Evolutionary conservation across 2,329 filamentous ascomycete genomes (phyloP), one percentile per base, ranked within the genome.

Genomic region (Aureobasidium sp.): DNA sequence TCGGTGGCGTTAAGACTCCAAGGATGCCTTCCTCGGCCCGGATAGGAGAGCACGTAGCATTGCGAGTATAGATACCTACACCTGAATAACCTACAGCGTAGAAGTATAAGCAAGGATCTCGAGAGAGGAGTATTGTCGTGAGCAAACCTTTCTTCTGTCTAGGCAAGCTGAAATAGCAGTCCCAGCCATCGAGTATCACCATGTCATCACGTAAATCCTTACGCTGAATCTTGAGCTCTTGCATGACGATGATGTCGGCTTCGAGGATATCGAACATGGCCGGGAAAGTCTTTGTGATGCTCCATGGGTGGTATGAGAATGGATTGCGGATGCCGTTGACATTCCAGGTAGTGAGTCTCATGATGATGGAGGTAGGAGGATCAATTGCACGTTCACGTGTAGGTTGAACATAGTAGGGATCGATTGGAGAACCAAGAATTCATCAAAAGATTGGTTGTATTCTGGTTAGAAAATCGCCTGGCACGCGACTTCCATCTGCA

Each of bases 191-290:
- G 0, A 97, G 86, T 37, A 97, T 79, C 10, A 97, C 92, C 91
- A 97, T 97, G 68, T 97, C 94, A 80, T 97, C 94, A 44, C 81
- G 83, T 1, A 99, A 79, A 68, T 97, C 92, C 72, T 96, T 96
- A 62, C 88, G 84, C 72, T 97, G 94, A 44, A 97, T 97, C 76
- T 97, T 99, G 47, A 91, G 87, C 75, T 97, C 94, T 74, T 99
- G 94, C 79, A 97, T 91, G 63, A 97, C 82, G 20, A 97, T 86
- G 66, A 99, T 94, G 73, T 99, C 94, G 59, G 92, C 87, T 72
- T 94, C 89, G 7, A 99, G 82, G 47, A 88, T 89, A 67, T 96
- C 90, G 75, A 99, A 97, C 94, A 97, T 97, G 67, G 87, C 82
- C 50, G 73, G 71, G 69, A 79, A 81, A 15, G 77, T 75, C 63